A percentile compares a stretch with the other conserved stretches of the same genome.
Conservation (phyloP, 2,329 filamentous ascomycete genomes). For the Stagonosporopsis rhizophila region DNA sequence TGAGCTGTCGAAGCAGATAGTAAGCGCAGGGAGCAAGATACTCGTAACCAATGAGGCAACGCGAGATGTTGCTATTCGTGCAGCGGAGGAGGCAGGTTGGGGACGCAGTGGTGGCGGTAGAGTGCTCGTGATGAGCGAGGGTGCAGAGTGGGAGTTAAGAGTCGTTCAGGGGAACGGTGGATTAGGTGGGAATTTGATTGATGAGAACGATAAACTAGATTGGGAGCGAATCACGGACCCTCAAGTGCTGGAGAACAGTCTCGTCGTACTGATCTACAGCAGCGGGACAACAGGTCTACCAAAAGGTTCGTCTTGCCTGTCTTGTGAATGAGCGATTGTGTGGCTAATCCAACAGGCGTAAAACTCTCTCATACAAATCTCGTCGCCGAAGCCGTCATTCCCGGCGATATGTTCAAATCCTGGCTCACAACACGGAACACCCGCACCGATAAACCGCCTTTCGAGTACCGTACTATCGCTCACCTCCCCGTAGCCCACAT, state of each 20-base stretch:
- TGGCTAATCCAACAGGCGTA: slow-evolving; percentile 38
- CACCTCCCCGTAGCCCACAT: slow-evolving; percentile 59
- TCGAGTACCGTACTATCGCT: slow-evolving; percentile 53
- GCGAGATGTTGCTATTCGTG: slow-evolving; percentile 55
- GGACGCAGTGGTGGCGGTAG: slow-evolving; percentile 46
- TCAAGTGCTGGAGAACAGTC: slow-evolving; percentile 54
- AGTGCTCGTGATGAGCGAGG: slow-evolving; percentile 61
- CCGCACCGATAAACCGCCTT: slow-evolving; percentile 22
- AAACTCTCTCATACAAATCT: slow-evolving; percentile 55
- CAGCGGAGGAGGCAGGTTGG: slow-evolving; percentile 58
- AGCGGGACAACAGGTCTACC: slow-evolving; percentile 58
- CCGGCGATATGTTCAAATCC: slow-evolving; percentile 41
- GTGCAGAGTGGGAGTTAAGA: slow-evolving; percentile 46
- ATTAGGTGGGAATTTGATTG: slow-evolving; percentile 31
- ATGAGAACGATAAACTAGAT: slow-evolving; percentile 53
- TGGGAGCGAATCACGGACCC: slow-evolving; percentile 64
- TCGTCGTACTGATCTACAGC: slow-evolving; percentile 56
- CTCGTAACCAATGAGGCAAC: slow-evolving; percentile 59
- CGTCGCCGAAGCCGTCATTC: slow-evolving; percentile 50
- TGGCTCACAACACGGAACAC: slow-evolving; percentile 30
- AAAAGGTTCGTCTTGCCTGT: slow-evolving; percentile 44
- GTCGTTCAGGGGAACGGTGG: slow-evolving; percentile 38
- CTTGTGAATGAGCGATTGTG: neutral
- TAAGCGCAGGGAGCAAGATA: slow-evolving; percentile 52
- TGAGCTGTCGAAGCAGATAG: slow-evolving; percentile 60